phyloP scores from a whole-genome alignment of 73 alveolate species.

The Stentor coeruleus region DNA sequence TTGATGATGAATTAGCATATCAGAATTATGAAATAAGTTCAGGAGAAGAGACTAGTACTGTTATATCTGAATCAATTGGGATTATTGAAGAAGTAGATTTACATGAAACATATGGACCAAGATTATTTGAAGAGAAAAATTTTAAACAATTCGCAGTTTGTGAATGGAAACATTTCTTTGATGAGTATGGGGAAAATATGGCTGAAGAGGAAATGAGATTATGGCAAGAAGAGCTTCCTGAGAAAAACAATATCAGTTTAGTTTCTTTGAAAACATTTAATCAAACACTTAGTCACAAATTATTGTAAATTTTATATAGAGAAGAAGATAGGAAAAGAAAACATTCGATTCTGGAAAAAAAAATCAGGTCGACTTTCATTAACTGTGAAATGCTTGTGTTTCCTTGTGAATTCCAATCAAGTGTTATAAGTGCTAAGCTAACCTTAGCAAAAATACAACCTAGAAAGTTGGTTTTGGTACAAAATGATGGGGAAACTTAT shows the following conservation, averaged over 20 bases:
- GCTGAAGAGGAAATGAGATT: slow-evolving; percentile 19
- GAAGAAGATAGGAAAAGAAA: background rate
- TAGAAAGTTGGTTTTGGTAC: background rate
- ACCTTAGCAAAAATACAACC: background rate
- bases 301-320: no score
- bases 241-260: background rate
- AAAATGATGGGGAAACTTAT: background rate
- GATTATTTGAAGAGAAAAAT: slow-evolving; percentile 9
- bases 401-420: background rate
- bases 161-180: slow-evolving; percentile 13
- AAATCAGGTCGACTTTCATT: background rate
- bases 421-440: background rate
- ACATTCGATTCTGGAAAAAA: background rate
- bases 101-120: slow-evolving; percentile 6
- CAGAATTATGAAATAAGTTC: background rate
- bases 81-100: background rate
- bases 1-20: background rate
- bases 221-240: background rate
- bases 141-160: slow-evolving; percentile 1
- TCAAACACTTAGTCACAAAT: background rate
- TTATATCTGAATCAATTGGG: background rate
- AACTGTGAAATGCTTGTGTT: background rate
- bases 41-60: slow-evolving; percentile 7
- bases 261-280: background rate
- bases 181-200: slow-evolving; percentile 21